Evolutionary conservation across 2,329 filamentous ascomycete species (phyloP), one percentile per base, ranked within the genome.

Genomic region (Pseudogymnoascus sp.): DNA sequence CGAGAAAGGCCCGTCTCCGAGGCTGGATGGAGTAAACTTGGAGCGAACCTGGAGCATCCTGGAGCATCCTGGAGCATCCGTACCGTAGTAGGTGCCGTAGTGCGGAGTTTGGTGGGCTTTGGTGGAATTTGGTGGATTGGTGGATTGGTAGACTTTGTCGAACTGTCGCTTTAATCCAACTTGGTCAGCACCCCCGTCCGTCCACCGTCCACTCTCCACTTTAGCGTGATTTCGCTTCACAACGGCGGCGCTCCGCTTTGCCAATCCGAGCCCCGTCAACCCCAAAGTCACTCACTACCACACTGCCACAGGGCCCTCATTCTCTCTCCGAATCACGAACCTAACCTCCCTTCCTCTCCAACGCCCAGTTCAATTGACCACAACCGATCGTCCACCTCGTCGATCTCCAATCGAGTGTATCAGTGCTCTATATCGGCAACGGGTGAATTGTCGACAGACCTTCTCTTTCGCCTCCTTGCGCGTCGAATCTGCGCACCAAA

Each of bases 201-300:
- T 70, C 69, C 8, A 69, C 63, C 68, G 71, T 71, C 29, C 66
- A 59, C 48, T 55, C 48, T 55, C 48, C 48, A 55, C 48, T 33
- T 52, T 52, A 52, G 45, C 45, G 45, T 52, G 45, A 52, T 52
- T 52, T 52, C 45, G 45, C 45, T 52, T 52, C 45, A 52, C 45
- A 52, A 52, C 45, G 45, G 45, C 45, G 45, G 27, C 45, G 27
- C 45, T 52, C 45, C 45, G 45, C 45, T 52, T 52, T 52, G 45
- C 27, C 45, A 52, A 52, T 52, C 45, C 27, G 45, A 52, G 45
- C 45, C 45, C 45, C 45, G 27, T 52, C 45, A 31, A 52, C 45
- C 45, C 45, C 48, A 55, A 55, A 55, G 48, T 55, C 48, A 55
- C 48, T 55, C 40, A 45, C 18, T 45, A 8, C 10, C 35, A 36